Conservation (phyloP, 257 asterid species). For the Primulina tabacum region DNA sequence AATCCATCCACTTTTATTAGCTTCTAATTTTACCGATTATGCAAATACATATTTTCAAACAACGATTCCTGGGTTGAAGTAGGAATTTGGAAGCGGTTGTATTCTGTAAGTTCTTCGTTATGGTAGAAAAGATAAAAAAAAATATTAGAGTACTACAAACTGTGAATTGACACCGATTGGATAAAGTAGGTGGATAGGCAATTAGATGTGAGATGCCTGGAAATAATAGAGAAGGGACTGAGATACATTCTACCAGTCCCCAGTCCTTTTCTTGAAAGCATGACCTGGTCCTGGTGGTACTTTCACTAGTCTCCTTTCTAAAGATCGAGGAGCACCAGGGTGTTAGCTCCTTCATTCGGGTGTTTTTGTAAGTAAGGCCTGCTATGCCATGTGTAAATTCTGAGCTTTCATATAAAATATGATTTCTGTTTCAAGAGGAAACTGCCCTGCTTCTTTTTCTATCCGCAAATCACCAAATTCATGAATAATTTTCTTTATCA, state of each 20-base stretch:
- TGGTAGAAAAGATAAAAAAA: not conserved
- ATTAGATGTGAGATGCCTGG: not conserved
- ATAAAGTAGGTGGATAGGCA: constrained; percentile 1
- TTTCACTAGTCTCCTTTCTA: not conserved
- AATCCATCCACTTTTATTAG: constrained; percentile 3
- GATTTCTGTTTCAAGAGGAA: not conserved
- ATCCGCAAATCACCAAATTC: too few species aligned
- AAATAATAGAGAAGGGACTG: not conserved
- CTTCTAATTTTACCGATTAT: constrained; percentile 17
- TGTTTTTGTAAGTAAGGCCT: constrained; percentile 10
- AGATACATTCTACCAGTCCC: not conserved
- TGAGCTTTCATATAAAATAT: not conserved
- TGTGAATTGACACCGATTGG: not conserved
- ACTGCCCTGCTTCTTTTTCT: too few species aligned
- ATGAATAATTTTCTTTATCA: too few species aligned
- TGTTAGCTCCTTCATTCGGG: not conserved
- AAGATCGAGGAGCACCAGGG: not conserved
- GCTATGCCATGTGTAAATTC: not conserved
- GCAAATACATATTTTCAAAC: constrained; percentile 5
- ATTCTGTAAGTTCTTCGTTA: not conserved
- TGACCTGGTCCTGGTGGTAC: not conserved
- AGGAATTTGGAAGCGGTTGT: not conserved
- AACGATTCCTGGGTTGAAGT: not conserved
- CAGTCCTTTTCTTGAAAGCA: not conserved
- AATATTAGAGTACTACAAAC: constrained; percentile 2